Percentiles rank a stretch among this genome's conserved stretches.
These are phyloP conservation scores for Kockiozyma suomiensis DNA, from an alignment of 805 yeast genomes.

Conservation along the genomic window DNA sequence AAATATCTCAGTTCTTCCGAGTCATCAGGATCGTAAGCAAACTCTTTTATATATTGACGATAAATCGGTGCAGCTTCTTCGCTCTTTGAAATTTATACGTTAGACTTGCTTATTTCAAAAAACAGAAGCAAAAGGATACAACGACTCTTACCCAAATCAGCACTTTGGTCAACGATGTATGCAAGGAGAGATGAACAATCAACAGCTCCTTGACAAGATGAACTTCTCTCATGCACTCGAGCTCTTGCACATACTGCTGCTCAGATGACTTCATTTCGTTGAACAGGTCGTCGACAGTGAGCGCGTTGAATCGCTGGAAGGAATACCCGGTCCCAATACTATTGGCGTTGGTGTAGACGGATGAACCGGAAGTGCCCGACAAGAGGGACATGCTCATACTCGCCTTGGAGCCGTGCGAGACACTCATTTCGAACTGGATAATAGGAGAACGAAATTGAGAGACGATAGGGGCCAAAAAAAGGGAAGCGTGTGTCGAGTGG, in stretches of 20 bases:
- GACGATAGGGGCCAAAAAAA: neutral
- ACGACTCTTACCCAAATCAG: constrained; percentile 23
- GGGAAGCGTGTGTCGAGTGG: neutral
- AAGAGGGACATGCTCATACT: constrained; percentile 12
- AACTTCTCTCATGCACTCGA: constrained; percentile 18
- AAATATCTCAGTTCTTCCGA: constrained; percentile 31
- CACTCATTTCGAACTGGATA: neutral
- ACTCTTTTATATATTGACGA: constrained; percentile 27
- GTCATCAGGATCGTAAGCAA: constrained; percentile 30
- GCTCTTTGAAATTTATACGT: constrained; percentile 12
- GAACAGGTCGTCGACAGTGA: constrained; percentile 32
- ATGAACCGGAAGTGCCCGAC: constrained; percentile 5
- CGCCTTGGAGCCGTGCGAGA: neutral
- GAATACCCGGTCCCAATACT: neutral
- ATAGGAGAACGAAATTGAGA: neutral
- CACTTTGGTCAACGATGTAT: constrained; percentile 20
- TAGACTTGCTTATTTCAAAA: too few species aligned
- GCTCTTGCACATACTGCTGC: constrained; percentile 22
- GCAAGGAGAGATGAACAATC: constrained; percentile 20
- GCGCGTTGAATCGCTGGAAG: constrained; percentile 21
- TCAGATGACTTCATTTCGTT: constrained; percentile 24
- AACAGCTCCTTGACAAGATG: constrained; percentile 24
- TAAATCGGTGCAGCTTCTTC: constrained; percentile 35
- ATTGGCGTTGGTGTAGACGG: neutral
- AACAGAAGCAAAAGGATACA: too few species aligned